A percentile compares a stretch with the other conserved stretches of the same genome.
phyloP scores from a whole-genome alignment of 2,329 filamentous ascomycete species.

The Raffaelea arxii region DNA sequence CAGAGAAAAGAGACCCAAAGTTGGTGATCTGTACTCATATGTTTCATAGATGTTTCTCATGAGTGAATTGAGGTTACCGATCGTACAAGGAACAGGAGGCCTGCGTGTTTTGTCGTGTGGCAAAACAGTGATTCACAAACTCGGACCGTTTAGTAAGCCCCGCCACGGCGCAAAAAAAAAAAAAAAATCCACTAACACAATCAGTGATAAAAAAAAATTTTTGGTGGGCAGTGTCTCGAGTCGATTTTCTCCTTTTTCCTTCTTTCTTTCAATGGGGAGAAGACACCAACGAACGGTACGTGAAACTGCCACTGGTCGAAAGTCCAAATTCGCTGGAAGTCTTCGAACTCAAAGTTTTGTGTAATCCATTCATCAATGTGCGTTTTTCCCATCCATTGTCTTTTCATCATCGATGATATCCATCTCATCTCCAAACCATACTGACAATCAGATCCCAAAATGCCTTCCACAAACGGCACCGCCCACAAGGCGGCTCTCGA shows the following conservation, averaged over 20 bases:
- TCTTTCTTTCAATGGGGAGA: constrained; percentile 19
- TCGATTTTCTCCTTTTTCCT: constrained; percentile 11
- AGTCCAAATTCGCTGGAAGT: constrained; percentile 14
- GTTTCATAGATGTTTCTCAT: too few relatives aligned
- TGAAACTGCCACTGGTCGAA: constrained; percentile 15
- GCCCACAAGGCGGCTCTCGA: constrained; percentile 55
- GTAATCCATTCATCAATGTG: too few relatives aligned
- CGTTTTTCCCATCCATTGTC: background rate
- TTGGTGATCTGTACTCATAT: too few relatives aligned
- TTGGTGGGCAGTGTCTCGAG: constrained; percentile 2
- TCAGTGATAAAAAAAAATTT: constrained; percentile 15
- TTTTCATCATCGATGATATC: background rate
- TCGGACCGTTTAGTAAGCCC: too few relatives aligned
- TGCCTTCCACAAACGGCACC: constrained; percentile 63
- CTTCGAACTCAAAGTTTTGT: constrained; percentile 16
- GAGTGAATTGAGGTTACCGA: too few relatives aligned
- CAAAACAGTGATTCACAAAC: too few relatives aligned
- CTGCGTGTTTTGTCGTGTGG: too few relatives aligned
- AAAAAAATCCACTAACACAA: background rate
- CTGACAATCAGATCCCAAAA: constrained; percentile 32
- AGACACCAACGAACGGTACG: constrained; percentile 16
- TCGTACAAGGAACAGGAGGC: too few relatives aligned
- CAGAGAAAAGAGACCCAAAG: too few relatives aligned
- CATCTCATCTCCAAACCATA: too few relatives aligned
- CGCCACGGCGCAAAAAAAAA: too few relatives aligned